Conservation (phyloP, 306 rosid genomes). For the Vicia sativa region DNA sequence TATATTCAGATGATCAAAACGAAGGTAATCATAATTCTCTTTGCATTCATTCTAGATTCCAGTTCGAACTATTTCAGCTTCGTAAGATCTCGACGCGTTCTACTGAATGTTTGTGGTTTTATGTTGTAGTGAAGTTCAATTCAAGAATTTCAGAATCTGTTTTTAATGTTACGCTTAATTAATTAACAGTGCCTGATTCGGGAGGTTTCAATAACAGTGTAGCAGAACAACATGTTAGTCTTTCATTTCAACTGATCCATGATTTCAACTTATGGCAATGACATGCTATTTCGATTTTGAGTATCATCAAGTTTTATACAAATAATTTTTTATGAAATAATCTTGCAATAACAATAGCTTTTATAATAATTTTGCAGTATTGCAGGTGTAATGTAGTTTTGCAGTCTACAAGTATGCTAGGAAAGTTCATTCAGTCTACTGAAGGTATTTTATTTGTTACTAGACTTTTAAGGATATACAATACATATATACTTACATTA, state of each 20-base stretch:
- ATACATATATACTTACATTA: conserved; percentile 12
- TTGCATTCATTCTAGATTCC: conserved; percentile 8
- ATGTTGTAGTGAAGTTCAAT: neutral
- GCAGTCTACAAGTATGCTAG: conserved; percentile 64
- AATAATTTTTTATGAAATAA: neutral
- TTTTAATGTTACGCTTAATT: conserved; percentile 26
- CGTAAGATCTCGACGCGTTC: conserved; percentile 19
- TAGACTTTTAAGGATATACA: conserved; percentile 25
- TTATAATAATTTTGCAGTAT: conserved; percentile 11
- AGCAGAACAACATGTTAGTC: conserved; percentile 91
- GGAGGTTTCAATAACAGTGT: conserved; percentile 98
- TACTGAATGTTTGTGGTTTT: conserved; percentile 14
- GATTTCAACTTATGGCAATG: neutral
- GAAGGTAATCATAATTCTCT: conserved; percentile 61
- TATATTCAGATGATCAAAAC: conserved; percentile 70
- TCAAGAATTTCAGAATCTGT: conserved; percentile 12
- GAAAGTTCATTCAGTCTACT: conserved; percentile 75
- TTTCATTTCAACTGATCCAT: conserved; percentile 16
- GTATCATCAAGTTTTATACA: neutral
- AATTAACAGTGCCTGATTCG: conserved; percentile 67
- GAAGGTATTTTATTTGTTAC: no score
- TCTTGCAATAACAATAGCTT: neutral
- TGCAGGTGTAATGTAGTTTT: conserved; percentile 77
- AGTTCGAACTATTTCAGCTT: conserved; percentile 6
- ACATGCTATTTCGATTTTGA: conserved; percentile 22